phyloP scores from a whole-genome alignment of 2,329 filamentous ascomycete genomes.

The Cladosporium sp. region DNA sequence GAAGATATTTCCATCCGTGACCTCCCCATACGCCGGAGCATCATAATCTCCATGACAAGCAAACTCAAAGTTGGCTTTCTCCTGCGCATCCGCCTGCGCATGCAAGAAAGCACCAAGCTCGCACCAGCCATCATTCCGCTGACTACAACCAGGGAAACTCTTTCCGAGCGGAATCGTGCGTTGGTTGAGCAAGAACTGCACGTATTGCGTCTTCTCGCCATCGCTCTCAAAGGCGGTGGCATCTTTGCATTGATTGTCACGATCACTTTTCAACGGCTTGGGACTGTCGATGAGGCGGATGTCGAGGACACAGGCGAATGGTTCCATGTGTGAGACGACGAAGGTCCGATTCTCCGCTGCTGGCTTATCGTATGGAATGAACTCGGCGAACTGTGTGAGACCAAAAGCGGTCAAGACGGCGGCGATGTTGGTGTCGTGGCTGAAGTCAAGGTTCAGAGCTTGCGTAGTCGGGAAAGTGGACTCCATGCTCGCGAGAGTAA shows the following conservation, averaged over 20 bases:
- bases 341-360: slow-evolving; percentile 57
- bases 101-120: slow-evolving; percentile 65
- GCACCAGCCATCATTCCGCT: slow-evolving; percentile 71
- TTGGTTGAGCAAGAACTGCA: slow-evolving; percentile 67
- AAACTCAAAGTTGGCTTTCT: slow-evolving; percentile 58
- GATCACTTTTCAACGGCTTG: slow-evolving; percentile 54
- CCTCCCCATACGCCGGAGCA: slow-evolving; percentile 44
- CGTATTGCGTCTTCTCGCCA: slow-evolving; percentile 56
- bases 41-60: slow-evolving; percentile 61
- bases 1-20: slow-evolving; percentile 42
- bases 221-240: slow-evolving; percentile 42
- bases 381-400: slow-evolving; percentile 61
- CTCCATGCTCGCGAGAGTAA: slow-evolving; percentile 64
- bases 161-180: slow-evolving; percentile 65
- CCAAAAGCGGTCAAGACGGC: slow-evolving; percentile 69
- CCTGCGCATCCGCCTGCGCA: slow-evolving; percentile 56
- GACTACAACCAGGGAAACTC: slow-evolving; percentile 63
- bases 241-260: slow-evolving; percentile 32
- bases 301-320: slow-evolving; percentile 68
- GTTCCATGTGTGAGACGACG: slow-evolving; percentile 63
- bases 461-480: slow-evolving; percentile 71
- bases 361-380: slow-evolving; percentile 53
- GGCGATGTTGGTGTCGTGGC: slow-evolving; percentile 61
- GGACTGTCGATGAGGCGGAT: slow-evolving; percentile 70
- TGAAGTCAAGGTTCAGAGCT: slow-evolving; percentile 71